Percentiles rank a stretch among this genome's conserved stretches.
Evolutionary conservation across 139 green algal species (phyloP).

Genomic region (Coccomyxa sp.): DNA sequence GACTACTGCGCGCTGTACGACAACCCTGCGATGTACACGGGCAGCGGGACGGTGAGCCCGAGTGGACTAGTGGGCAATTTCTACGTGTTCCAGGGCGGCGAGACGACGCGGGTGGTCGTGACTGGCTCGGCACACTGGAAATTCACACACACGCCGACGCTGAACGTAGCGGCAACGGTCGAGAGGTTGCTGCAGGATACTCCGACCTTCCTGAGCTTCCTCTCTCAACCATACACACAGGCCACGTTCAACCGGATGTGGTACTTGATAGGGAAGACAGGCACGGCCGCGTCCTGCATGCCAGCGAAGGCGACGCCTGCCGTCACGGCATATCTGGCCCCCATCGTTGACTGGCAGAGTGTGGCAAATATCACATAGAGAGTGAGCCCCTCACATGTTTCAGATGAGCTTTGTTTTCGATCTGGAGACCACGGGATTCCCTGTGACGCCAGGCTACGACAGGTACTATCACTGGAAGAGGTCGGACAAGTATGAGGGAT

Average conservation of each 20-base stretch:
- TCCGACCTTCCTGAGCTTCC: not conserved
- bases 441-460: not conserved
- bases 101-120: not conserved
- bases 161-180: not conserved
- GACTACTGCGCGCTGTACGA: not conserved
- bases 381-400: not conserved
- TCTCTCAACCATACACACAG: constrained; percentile 1
- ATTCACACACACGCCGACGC: not conserved
- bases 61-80: not conserved
- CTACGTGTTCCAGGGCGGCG: not conserved
- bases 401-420: not conserved
- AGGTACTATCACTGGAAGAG: not conserved
- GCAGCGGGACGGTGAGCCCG: not conserved
- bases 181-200: not conserved
- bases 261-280: not conserved
- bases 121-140: not conserved
- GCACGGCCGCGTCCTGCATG: not conserved
- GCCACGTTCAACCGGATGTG: not conserved
- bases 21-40: not conserved
- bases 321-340: not conserved
- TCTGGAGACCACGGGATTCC: not conserved
- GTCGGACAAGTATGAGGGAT: not conserved
- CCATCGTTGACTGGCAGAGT: not conserved
- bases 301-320: not conserved
- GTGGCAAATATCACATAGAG: not conserved